Evolutionary conservation across 164 flowering plant genomes (phyloP).

Genomic region (Sextonia rubra): DNA sequence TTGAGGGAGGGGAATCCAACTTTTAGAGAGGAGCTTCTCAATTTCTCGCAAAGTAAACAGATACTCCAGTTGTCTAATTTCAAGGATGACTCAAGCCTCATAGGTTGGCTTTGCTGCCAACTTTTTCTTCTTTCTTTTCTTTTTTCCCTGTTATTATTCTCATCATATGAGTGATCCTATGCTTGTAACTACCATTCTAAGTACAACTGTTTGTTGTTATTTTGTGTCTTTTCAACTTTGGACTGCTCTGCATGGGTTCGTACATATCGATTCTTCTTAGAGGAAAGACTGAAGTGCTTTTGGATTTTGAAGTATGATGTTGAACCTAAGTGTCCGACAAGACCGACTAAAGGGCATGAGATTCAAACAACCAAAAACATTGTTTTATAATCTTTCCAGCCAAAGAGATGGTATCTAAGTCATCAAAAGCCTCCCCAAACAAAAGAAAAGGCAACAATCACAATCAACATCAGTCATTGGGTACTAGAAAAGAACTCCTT

Average conservation of each 20-base stretch:
- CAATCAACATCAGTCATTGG: no score
- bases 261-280: slow-evolving; percentile 85
- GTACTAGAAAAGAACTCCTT: no score
- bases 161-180: no score
- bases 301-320: slow-evolving; percentile 86
- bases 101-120: slow-evolving; percentile 40
- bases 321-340: slow-evolving; percentile 88
- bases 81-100: slow-evolving; percentile 96
- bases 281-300: slow-evolving; percentile 93
- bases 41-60: slow-evolving; percentile 70
- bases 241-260: slow-evolving; percentile 99
- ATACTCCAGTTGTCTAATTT: slow-evolving; percentile 90
- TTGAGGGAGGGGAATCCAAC: slow-evolving; percentile 97
- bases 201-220: not conserved
- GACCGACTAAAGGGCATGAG: slow-evolving; percentile 68
- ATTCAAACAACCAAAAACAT: no score
- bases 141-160: no score
- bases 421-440: no score
- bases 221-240: slow-evolving; percentile 64
- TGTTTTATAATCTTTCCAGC: no score
- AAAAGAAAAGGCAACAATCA: no score
- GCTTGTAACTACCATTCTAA: no score
- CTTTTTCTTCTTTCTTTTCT: not conserved
- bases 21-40: slow-evolving; percentile 85
- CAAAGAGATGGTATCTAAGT: no score